phyloP scores from a whole-genome alignment of 768 basidiomycete genomes.

The Floccularia luteovirens region DNA sequence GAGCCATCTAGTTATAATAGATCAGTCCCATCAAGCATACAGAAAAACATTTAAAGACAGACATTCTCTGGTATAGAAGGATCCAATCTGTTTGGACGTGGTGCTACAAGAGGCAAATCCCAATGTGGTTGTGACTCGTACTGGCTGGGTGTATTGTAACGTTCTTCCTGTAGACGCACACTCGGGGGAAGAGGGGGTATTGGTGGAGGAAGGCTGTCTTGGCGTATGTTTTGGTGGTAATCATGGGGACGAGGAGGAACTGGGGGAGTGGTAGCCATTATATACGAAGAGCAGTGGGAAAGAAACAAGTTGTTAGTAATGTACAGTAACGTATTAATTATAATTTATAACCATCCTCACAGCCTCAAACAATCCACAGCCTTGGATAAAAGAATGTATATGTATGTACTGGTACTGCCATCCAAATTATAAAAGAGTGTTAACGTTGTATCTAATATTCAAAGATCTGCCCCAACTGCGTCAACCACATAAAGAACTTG shows the following conservation, averaged over 20 bases:
- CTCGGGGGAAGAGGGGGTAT: slow-evolving; percentile 41
- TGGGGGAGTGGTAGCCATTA: slow-evolving; percentile 10
- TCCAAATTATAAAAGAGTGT: slow-evolving; percentile 2
- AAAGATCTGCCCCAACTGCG: slow-evolving; percentile 64
- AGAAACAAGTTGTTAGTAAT: neutral
- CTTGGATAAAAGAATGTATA: too few relatives aligned
- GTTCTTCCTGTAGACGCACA: slow-evolving; percentile 16
- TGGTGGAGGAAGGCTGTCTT: slow-evolving; percentile 27
- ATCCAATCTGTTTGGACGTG: slow-evolving; percentile 56
- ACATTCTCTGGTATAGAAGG: slow-evolving; percentile 58
- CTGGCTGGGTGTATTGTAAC: slow-evolving; percentile 16
- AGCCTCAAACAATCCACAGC: too few relatives aligned
- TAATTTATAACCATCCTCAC: neutral
- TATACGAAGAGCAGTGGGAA: neutral
- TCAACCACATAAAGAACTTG: slow-evolving; percentile 85
- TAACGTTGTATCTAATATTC: slow-evolving; percentile 12
- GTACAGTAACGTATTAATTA: neutral
- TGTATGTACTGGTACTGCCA: too few relatives aligned
- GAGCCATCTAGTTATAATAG: slow-evolving; percentile 45
- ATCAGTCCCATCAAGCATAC: neutral
- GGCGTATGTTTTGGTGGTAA: slow-evolving; percentile 6
- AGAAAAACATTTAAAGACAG: slow-evolving; percentile 14
- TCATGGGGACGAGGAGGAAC: slow-evolving; percentile 22
- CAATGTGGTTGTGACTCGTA: slow-evolving; percentile 41
- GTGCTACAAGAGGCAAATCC: slow-evolving; percentile 52